Evolutionary conservation across 2,329 filamentous ascomycete species (phyloP).

Genomic region (Diplodia corticola): DNA sequence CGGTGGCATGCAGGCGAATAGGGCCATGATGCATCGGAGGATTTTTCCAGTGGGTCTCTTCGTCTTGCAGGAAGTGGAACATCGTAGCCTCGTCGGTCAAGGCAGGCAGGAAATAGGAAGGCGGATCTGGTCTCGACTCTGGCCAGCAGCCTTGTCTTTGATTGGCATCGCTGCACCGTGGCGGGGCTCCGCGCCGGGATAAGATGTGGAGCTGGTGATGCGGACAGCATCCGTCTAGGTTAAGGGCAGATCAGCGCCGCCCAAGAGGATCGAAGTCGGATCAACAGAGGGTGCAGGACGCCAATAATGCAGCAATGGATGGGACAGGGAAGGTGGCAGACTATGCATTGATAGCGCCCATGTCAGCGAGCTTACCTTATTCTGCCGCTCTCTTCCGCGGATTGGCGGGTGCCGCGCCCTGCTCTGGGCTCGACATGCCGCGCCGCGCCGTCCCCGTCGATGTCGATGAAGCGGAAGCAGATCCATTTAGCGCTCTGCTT

Average conservation of each 20-base stretch:
- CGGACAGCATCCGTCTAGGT: constrained; percentile 12
- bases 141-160: background rate
- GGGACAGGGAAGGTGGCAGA: constrained; percentile 2
- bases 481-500: constrained; percentile 1
- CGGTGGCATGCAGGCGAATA: background rate
- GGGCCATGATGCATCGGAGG: constrained; percentile 8
- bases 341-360: constrained; percentile 9
- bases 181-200: background rate
- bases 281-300: constrained; percentile 16
- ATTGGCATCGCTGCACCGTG: background rate
- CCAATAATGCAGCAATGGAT: constrained; percentile 17
- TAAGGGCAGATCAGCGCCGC: constrained; percentile 16
- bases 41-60: constrained; percentile 11
- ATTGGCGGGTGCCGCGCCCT: constrained; percentile 8
- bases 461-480: constrained; percentile 1
- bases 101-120: constrained; percentile 1
- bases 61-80: background rate
- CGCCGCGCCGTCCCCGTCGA: constrained; percentile 10
- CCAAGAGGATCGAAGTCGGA: constrained; percentile 9
- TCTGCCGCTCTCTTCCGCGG: constrained; percentile 15
- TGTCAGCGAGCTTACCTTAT: constrained; percentile 13
- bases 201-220: constrained; percentile 9
- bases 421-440: constrained; percentile 6
- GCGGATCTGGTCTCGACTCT: constrained; percentile 13
- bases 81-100: background rate